Base-by-base conservation (phyloP, 306 rosid genomes). In the Echinosophora koreensis region DNA sequence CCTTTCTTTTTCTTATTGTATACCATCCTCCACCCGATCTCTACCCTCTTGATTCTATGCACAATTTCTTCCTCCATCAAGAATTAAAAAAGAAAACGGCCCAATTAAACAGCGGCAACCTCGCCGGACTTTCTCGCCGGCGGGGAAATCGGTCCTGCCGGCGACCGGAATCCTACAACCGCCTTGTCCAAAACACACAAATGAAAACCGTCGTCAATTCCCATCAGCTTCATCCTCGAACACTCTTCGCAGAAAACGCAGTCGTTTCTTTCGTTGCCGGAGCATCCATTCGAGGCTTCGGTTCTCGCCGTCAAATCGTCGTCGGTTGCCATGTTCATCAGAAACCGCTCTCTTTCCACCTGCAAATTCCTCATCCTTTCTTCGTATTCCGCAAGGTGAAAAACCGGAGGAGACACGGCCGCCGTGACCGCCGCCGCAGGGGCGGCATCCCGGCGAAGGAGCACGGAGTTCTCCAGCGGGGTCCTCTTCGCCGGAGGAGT, bases 101-200 rank as follows among this genome's bases (percentile, higher is more conserved):
- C 16, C 49, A 4, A 5, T 0, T 73, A 75, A 71, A 63, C 59
- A 73, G 57, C 34, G 1, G 15, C 49, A 3, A 0, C 13, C 18
- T 81, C 81, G 2, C 77, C 88, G 66, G 88, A 38, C 8, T 34
- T 68, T 37, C 11, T 81, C 2, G 8, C 56, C 80, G 94, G 92
- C 67, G 90, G 90, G 50, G 87, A 76, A 30, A 92, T 74, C 3
- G 96, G 97, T 76, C 96, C 97, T 2, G 86, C 89, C 27, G 69
- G 11, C 0, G 96, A 63, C 80, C 85, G 72, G 82, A 92, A 90
- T 15, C 85, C 86, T 44, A 32, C 13, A 8, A 69, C 70, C 37
- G 87, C 87, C 0, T 71, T 42, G 38, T 93, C 97, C 41, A 59
- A 2, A 3, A 88, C 85, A 82, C 96, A 93, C 69, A 66, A 50